A percentile compares a stretch with the other conserved stretches of the same genome.
These are phyloP conservation scores for Globisporangium acanthophoron DNA, from an alignment of 352 stramenopile genomes.

Conservation along the genomic window DNA sequence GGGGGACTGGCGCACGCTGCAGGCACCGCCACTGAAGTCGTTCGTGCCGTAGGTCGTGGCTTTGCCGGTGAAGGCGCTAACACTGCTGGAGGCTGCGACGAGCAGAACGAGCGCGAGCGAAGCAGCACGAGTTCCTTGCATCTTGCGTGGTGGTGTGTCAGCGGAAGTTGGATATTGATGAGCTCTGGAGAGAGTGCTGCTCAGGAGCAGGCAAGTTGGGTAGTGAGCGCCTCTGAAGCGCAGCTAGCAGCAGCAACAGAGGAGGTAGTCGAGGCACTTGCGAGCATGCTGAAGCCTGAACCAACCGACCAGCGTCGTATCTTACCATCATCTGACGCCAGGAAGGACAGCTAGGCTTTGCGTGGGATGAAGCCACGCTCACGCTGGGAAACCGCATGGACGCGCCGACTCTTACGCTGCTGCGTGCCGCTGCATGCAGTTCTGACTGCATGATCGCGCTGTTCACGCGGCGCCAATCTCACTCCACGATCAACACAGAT, in stretches of 20 bases:
- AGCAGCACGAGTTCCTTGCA: neutral
- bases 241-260: too few relatives aligned
- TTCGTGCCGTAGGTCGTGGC: constrained; percentile 13
- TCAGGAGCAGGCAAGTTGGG: neutral
- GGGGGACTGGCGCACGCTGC: constrained; percentile 9
- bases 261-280: too few relatives aligned
- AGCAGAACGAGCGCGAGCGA: neutral
- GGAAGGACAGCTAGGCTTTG: neutral
- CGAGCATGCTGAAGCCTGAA: neutral
- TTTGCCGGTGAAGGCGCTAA: neutral
- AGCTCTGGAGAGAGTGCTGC: neutral
- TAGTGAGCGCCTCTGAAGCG: neutral
- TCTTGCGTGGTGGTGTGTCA: too few relatives aligned
- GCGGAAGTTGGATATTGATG: too few relatives aligned
- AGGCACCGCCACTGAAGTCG: constrained; percentile 7
- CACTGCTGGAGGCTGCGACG: neutral
- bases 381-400: neutral
- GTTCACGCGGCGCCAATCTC: neutral
- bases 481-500: too few relatives aligned
- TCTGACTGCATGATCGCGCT: neutral
- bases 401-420: neutral
- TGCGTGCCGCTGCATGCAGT: too few relatives aligned
- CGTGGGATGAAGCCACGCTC: neutral
- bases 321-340: neutral
- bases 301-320: too few relatives aligned